Evolutionary conservation across 805 yeast genomes (phyloP), one percentile per base, ranked within the genome.

Genomic region (Yarrowia yakushimensis): DNA sequence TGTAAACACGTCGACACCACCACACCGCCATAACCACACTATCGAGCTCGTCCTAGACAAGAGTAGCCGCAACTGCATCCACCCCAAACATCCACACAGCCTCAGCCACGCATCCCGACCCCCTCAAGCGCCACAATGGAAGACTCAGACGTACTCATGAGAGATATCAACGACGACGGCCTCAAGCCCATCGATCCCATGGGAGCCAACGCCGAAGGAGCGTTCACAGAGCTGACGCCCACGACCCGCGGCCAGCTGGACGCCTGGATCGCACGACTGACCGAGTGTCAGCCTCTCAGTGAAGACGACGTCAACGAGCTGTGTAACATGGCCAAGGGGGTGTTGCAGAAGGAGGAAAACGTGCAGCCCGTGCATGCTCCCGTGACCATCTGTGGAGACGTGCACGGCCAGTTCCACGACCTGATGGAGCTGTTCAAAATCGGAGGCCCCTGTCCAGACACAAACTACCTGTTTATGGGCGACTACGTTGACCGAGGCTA

Each of bases 341-440:
- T 91, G 33, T 78, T 92, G 69, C 96, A 90, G 73, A 86, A 85
- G 68, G 97, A 92, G 77, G 92, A 89, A 69, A 92, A 92, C 72
- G 97, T 92, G 54, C 97, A 91, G 77, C 97, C 97, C 2, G 97
- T 92, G 54, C 85, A 84, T 66, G 96, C 92, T 8, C 98, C 98
- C 12, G 97, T 92, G 52, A 92, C 97, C 28, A 91, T 92, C 67
- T 92, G 97, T 79, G 97, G 97, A 69, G 97, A 92, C 76, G 96
- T 92, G 55, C 97, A 92, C 73, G 97, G 97, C 43, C 97, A 92
- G 77, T 92, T 92, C 74, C 97, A 92, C 76, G 97, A 92, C 77
- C 80, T 92, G 72, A 90, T 92, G 88, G 97, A 92, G 76, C 79
- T 92, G 66, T 92, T 92, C 78, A 89, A 90, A 72, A 92, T 92